Conservation (phyloP, 2,329 filamentous ascomycete genomes). For the Colletotrichum sp. region DNA sequence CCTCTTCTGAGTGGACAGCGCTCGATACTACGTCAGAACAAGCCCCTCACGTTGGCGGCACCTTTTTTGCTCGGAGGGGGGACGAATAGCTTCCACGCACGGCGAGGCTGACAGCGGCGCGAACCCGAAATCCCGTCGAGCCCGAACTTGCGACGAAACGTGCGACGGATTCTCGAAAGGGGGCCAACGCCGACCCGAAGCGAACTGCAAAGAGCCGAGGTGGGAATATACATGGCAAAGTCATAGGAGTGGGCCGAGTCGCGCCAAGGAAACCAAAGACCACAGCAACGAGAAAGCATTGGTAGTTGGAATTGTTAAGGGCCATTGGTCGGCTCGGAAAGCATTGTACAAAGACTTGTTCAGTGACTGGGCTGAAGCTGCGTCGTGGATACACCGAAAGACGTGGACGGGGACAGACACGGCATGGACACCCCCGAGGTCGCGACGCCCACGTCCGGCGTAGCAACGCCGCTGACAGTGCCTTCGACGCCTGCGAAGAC, state of each 20-base stretch:
- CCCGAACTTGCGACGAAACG: slow-evolving; percentile 2
- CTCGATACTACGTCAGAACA: slow-evolving; percentile 14
- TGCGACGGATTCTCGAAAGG: not conserved
- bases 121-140: not conserved
- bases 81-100: not conserved
- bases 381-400: not conserved
- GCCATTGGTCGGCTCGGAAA: not conserved
- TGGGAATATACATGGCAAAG: slow-evolving; percentile 8
- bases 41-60: slow-evolving; percentile 4
- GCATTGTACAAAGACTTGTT: not conserved
- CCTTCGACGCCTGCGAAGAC: slow-evolving; percentile 27
- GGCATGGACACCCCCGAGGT: slow-evolving; percentile 18
- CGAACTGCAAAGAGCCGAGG: not conserved
- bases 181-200: not conserved
- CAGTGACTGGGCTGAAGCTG: not conserved
- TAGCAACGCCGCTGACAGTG: slow-evolving; percentile 13
- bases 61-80: not conserved
- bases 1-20: not conserved
- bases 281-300: not conserved
- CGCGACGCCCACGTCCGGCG: slow-evolving; percentile 13
- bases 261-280: slow-evolving; percentile 9
- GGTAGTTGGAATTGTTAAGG: not conserved
- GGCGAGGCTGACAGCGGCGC: not conserved
- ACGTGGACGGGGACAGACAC: not conserved
- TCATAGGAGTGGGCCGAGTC: slow-evolving; percentile 11